Evolutionary conservation across 441 rosid genomes (phyloP).

Genomic region (Bocquillonia castaneifolia): DNA sequence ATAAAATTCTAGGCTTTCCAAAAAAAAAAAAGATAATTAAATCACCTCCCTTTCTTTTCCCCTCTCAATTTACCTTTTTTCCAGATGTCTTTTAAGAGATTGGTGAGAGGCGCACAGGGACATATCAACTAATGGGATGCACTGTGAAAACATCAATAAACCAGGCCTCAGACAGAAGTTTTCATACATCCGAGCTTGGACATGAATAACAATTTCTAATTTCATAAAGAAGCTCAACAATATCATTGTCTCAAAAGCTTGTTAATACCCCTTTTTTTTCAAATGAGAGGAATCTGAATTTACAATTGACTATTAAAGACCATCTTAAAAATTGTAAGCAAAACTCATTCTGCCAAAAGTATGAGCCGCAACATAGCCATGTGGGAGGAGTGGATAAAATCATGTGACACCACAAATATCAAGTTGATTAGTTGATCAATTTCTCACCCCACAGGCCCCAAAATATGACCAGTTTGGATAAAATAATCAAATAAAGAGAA

Average conservation of each 20-base stretch:
- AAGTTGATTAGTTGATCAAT: not conserved
- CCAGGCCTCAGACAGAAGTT: no score
- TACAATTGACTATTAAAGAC: not conserved
- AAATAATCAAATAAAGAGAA: conserved; percentile 2
- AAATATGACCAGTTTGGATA: not conserved
- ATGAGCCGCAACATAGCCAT: not conserved
- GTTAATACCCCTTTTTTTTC: not conserved
- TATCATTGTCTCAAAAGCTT: not conserved
- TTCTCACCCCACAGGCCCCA: not conserved
- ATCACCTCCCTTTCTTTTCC: no score
- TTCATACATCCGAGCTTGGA: no score
- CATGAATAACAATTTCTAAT: no score
- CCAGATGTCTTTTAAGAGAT: no score
- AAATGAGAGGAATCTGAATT: not conserved
- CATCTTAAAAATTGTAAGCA: not conserved
- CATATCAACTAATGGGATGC: no score
- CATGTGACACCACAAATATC: not conserved
- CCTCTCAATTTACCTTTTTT: no score
- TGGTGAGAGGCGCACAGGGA: no score
- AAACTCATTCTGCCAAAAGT: not conserved
- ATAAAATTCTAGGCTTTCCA: no score
- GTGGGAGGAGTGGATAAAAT: no score
- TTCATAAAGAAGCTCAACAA: not conserved
- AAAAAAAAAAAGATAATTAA: no score
- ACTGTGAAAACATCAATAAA: no score